Evolutionary conservation across 164 flowering plant genomes (phyloP), one percentile per base, ranked within the genome.

Genomic region (Akebia trifoliata): DNA sequence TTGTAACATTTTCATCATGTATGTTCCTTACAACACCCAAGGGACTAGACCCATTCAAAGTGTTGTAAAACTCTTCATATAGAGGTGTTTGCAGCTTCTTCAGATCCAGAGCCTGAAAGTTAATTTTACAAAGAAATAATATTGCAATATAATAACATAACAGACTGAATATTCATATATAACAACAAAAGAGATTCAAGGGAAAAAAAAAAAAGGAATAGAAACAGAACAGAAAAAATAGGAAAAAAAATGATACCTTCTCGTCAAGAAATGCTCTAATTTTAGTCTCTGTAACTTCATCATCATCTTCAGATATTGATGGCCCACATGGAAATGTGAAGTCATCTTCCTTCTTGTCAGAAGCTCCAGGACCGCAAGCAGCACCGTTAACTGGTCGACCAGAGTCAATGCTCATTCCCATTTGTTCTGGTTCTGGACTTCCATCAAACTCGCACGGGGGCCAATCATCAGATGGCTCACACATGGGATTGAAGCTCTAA

Each of bases 11-110:
- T 64, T 72, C 81, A 64, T 70, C 68, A 24, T 74, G 57, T 28
- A 49, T 24, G 20, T 20, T 60, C 55, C 64, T 62, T 22, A 45
- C 56, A 68, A 56, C 60, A 63, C 40, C 61, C 31, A 68, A 50
- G 56, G 70, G 45, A 47, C 71, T 46, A 51, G 82, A 49, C 6
- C 64, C 70, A 76, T 77, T 81, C 58, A 78, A 26, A 40, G 83
- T 72, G 68, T 76, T 85, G 68, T 70, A 75, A 66, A 74, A 85
- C 66, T 83, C 81, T 64, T 79, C 84, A 69, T 73, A 80, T 24
- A 83, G 62, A 28, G 90, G 90, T 20, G 86, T 62, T 63, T 85
- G 86, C 70, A 83, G 70, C 72, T 75, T 83, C 72, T 83, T 83
- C 60, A 85, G 66, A 26, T 83, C 92, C 40, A 83, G 39, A 56